phyloP scores from a whole-genome alignment of 805 yeast species.

The Scheffersomyces spartinae region DNA sequence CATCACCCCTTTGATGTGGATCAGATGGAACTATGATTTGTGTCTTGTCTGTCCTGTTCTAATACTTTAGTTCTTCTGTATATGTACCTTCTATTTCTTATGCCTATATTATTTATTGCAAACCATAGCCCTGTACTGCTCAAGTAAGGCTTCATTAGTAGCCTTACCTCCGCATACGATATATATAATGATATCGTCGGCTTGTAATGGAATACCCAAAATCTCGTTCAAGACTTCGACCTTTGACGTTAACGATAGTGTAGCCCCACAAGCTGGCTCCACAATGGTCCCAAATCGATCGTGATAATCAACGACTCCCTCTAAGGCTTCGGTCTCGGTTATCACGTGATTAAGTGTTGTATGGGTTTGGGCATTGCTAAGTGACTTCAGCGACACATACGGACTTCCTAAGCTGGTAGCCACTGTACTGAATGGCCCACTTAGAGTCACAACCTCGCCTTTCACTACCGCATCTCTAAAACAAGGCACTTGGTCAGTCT shows the following conservation, averaged over 20 bases:
- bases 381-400: slow-evolving; percentile 38
- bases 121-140: too few relatives aligned
- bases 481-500: slow-evolving; percentile 54
- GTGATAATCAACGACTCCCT: slow-evolving; percentile 39
- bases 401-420: slow-evolving; percentile 60
- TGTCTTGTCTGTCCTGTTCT: slow-evolving; percentile 1
- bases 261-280: slow-evolving; percentile 71
- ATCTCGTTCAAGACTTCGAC: slow-evolving; percentile 14
- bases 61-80: too few relatives aligned
- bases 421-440: slow-evolving; percentile 37
- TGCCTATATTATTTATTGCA: too few relatives aligned
- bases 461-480: slow-evolving; percentile 38
- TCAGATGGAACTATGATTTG: slow-evolving; percentile 27
- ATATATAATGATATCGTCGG: slow-evolving; percentile 37
- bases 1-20: slow-evolving; percentile 34
- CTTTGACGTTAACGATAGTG: slow-evolving; percentile 40
- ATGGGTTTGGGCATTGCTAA: slow-evolving; percentile 31
- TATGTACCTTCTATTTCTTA: too few relatives aligned
- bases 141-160: too few relatives aligned
- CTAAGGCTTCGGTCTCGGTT: slow-evolving; percentile 45
- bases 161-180: slow-evolving; percentile 61
- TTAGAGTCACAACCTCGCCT: slow-evolving; percentile 31
- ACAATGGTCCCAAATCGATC: slow-evolving; percentile 39
- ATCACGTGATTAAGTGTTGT: slow-evolving; percentile 33
- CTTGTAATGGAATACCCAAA: slow-evolving; percentile 16